Percentiles rank a stretch among this genome's conserved stretches.
Conservation (phyloP, 768 basidiomycete species). For the Kwoniella heveanensis region DNA sequence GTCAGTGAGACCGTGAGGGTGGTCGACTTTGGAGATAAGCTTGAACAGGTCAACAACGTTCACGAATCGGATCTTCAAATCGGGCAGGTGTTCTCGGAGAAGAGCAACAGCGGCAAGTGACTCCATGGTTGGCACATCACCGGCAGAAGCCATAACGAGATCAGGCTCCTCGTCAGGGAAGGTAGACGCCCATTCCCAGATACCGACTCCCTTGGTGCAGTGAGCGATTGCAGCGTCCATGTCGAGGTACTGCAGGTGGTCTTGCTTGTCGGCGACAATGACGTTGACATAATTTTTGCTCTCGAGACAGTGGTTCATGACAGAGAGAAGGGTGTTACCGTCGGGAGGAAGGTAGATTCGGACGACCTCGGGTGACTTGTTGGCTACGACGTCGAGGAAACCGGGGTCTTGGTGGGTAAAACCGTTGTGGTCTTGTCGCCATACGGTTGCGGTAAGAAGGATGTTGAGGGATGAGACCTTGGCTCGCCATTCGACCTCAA, state of each 20-base stretch:
- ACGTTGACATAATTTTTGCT: constrained; percentile 68
- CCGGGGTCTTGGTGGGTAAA: constrained; percentile 71
- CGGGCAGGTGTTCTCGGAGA: constrained; percentile 63
- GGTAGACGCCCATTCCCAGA: constrained; percentile 80
- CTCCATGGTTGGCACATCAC: constrained; percentile 81
- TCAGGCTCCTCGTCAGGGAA: constrained; percentile 63
- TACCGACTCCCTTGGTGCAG: constrained; percentile 81
- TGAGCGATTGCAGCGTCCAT: constrained; percentile 59
- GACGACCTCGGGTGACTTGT: constrained; percentile 63
- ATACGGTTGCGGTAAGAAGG: constrained; percentile 81
- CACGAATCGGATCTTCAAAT: constrained; percentile 74
- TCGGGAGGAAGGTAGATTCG: constrained; percentile 71
- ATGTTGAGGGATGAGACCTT: constrained; percentile 59
- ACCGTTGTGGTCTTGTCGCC: constrained; percentile 73
- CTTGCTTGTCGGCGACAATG: constrained; percentile 83
- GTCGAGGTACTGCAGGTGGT: constrained; percentile 41
- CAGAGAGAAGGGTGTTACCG: constrained; percentile 82
- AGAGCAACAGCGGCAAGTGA: constrained; percentile 80
- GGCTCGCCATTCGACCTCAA: constrained; percentile 67
- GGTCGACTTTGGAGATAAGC: constrained; percentile 64
- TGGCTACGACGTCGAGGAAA: constrained; percentile 80
- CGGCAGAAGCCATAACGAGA: constrained; percentile 76
- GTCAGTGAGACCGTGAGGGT: constrained; percentile 51
- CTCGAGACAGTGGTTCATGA: constrained; percentile 76
- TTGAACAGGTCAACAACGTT: constrained; percentile 91